phyloP scores from a whole-genome alignment of 768 basidiomycete species.

The Xanthoconium stramineum region DNA sequence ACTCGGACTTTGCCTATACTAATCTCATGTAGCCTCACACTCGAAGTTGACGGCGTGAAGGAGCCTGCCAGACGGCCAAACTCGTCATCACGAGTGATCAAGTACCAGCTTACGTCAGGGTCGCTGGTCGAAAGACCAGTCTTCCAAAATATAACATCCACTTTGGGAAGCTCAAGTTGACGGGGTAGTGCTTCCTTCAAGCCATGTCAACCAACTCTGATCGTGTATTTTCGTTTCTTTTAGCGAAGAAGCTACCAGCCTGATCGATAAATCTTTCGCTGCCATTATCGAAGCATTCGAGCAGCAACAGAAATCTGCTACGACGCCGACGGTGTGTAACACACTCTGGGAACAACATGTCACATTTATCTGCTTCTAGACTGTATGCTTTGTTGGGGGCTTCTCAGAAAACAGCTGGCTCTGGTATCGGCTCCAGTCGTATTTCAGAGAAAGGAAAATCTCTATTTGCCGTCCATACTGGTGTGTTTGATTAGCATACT shows the following conservation, averaged over 20 bases:
- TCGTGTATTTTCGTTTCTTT: not conserved
- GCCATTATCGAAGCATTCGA: not conserved
- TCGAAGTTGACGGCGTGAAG: too few relatives aligned
- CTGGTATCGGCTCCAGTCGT: slow-evolving; percentile 5
- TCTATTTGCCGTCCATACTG: slow-evolving; percentile 2
- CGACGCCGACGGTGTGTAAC: too few relatives aligned
- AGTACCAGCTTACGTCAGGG: slow-evolving; percentile 4
- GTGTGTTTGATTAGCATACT: not conserved
- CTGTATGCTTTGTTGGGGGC: slow-evolving; percentile 12
- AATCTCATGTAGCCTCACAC: too few relatives aligned
- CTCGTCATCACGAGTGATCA: not conserved
- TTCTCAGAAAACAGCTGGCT: slow-evolving; percentile 10
- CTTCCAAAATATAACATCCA: not conserved
- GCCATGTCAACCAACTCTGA: too few relatives aligned
- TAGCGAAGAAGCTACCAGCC: slow-evolving; percentile 7
- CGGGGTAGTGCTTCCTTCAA: slow-evolving; percentile 6
- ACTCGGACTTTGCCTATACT: too few relatives aligned
- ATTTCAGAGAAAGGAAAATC: slow-evolving; percentile 1
- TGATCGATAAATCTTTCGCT: slow-evolving; percentile 5
- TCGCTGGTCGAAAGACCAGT: not conserved
- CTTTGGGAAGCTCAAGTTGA: slow-evolving; percentile 6
- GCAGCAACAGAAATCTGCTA: not conserved
- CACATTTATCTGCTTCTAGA: slow-evolving; percentile 5
- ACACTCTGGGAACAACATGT: too few relatives aligned
- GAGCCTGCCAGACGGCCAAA: not conserved